A percentile compares a stretch with the other conserved stretches of the same genome.
Evolutionary conservation across 306 rosid genomes (phyloP).

Genomic region (Prunus persica): Prunus_persica_NCBIv2 NC_034010.1:25395001-25395500

Average conservation of each 20-base stretch:
- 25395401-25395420: neutral
- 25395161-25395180: slow-evolving; percentile 74
- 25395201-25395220: slow-evolving; percentile 64
- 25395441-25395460: neutral
- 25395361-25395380: neutral
- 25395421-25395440: neutral
- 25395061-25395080: slow-evolving; percentile 38
- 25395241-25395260: slow-evolving; percentile 61
- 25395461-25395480: neutral
- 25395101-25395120: slow-evolving; percentile 33
- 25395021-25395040: neutral
- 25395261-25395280: slow-evolving; percentile 1
- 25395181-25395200: slow-evolving; percentile 78
- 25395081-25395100: slow-evolving; percentile 81
- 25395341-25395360: neutral
- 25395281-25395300: neutral
- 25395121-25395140: slow-evolving; percentile 44
- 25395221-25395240: slow-evolving; percentile 79
- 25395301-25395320: neutral
- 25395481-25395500: neutral
- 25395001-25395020: no score
- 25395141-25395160: slow-evolving; percentile 81
- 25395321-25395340: neutral
- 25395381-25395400: neutral
- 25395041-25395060: slow-evolving; percentile 6